Conservation (phyloP, 345 rosid species). For the Populus simonii region DNA sequence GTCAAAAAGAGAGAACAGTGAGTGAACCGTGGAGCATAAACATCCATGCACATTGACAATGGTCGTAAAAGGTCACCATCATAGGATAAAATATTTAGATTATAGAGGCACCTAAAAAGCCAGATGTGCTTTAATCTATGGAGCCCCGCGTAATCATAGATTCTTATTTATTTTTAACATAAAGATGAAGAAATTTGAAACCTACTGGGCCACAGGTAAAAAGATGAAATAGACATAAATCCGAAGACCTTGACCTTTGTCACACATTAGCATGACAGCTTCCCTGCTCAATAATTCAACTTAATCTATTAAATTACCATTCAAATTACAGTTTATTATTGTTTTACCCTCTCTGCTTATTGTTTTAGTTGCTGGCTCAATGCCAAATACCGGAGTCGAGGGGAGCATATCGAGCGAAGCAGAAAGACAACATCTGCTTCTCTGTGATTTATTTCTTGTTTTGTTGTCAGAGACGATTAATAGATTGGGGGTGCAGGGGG, state of each 20-base stretch:
- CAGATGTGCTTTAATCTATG: neutral
- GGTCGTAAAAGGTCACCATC: neutral
- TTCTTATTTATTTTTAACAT: neutral
- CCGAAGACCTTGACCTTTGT: constrained; percentile 13
- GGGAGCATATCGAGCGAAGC: no score
- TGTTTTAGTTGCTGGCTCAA: no score
- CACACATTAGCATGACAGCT: neutral
- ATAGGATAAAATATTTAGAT: neutral
- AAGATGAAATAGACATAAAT: constrained; percentile 10
- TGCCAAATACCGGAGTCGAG: no score
- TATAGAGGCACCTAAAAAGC: neutral
- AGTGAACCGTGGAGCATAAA: neutral
- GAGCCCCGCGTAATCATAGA: constrained; percentile 7
- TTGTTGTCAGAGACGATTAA: no score
- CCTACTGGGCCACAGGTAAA: neutral
- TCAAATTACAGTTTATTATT: neutral
- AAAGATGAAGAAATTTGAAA: constrained; percentile 13
- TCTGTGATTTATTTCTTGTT: no score
- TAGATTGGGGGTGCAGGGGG: no score
- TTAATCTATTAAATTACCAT: neutral
- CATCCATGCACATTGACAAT: neutral
- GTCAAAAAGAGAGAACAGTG: neutral
- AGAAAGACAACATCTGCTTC: no score
- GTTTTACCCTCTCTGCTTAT: no score
- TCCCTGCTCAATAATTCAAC: constrained; percentile 6